Evolutionary conservation across 139 green algal species (phyloP).

Genomic region (Haematococcus lacustris): DNA sequence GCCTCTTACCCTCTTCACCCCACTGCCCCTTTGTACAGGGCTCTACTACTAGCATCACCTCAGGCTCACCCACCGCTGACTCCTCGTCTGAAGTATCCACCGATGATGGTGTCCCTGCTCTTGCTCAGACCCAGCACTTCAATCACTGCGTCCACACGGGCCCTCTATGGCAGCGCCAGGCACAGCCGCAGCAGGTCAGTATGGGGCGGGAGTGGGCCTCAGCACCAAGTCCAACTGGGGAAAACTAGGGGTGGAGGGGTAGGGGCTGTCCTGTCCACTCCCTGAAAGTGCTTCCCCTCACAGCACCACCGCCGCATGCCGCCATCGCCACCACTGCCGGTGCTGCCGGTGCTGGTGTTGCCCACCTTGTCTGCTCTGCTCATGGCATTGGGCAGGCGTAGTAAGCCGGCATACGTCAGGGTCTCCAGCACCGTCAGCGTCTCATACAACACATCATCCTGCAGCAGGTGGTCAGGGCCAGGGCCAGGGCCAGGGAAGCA

Average conservation of each 20-base stretch:
- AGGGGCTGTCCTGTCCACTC: no score
- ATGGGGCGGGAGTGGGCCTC: no score
- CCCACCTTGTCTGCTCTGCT: slow-evolving; percentile 39
- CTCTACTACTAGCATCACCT: no score
- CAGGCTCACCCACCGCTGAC: slow-evolving; percentile 72
- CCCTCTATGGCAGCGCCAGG: no score
- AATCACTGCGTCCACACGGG: slow-evolving; percentile 63
- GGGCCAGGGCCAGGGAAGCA: neutral
- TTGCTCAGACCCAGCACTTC: slow-evolving; percentile 45
- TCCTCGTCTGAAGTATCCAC: slow-evolving; percentile 72
- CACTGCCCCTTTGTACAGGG: slow-evolving; percentile 23
- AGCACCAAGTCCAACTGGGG: no score
- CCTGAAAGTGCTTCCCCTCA: no score
- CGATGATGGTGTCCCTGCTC: slow-evolving; percentile 79
- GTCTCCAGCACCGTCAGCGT: slow-evolving; percentile 52
- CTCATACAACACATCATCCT: slow-evolving; percentile 79
- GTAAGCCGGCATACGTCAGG: slow-evolving; percentile 61
- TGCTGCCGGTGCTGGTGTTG: no score
- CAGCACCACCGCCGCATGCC: no score
- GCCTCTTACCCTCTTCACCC: slow-evolving; percentile 71
- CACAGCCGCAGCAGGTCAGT: no score
- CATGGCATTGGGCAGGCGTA: slow-evolving; percentile 64
- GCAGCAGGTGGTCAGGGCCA: slow-evolving; percentile 5
- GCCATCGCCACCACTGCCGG: neutral
- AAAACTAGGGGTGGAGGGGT: no score